Conservation (phyloP, 2,329 filamentous ascomycete species). For the Phoma sp. region DNA sequence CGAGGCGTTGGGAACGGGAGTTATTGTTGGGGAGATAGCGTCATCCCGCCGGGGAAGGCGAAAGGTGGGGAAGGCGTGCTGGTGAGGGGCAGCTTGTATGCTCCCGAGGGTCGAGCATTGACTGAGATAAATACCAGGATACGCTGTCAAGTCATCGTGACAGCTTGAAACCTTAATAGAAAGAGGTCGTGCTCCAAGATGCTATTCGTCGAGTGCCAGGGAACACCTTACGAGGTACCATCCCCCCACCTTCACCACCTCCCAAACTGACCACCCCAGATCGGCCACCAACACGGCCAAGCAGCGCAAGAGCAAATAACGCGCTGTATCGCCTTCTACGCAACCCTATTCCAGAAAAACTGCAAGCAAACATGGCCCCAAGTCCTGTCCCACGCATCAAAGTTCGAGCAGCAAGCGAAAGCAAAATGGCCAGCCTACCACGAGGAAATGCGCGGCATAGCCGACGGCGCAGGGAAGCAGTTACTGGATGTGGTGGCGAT, state of each 20-base stretch:
- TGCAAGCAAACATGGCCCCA: constrained; percentile 55
- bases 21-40: too few species aligned
- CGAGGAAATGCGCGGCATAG: constrained; percentile 59
- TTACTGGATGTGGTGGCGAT: constrained; percentile 63
- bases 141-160: too few species aligned
- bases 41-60: too few species aligned
- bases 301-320: constrained; percentile 50
- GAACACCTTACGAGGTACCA: constrained; percentile 53
- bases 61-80: too few species aligned
- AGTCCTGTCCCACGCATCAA: constrained; percentile 54
- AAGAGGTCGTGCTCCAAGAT: constrained; percentile 29
- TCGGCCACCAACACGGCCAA: constrained; percentile 57
- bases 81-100: too few species aligned
- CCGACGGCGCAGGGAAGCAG: constrained; percentile 55
- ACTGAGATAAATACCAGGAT: too few species aligned
- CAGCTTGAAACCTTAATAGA: too few species aligned
- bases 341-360: constrained; percentile 55
- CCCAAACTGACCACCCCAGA: constrained; percentile 41
- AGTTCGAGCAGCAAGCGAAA: constrained; percentile 56
- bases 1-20: too few species aligned
- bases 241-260: neutral
- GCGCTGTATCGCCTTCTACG: constrained; percentile 57
- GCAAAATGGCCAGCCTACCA: constrained; percentile 52
- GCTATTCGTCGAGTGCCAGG: constrained; percentile 50
- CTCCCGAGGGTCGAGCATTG: too few species aligned